These are phyloP conservation scores for Tulasnella sp. DNA, from an alignment of 768 basidiomycete genomes.

Conservation along the genomic window DNA sequence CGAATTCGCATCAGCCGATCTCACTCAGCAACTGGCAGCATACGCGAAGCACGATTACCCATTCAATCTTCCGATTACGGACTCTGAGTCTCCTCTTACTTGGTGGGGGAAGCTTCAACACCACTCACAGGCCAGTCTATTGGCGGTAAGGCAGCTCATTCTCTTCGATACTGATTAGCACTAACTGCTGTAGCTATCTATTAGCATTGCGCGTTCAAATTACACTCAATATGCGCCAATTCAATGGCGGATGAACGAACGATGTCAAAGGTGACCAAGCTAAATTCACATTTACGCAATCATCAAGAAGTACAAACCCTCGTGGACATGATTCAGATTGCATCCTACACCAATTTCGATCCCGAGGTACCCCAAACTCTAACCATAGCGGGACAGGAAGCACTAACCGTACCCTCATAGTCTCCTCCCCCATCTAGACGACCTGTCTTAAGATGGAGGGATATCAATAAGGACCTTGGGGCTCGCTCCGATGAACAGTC, in stretches of 20 bases:
- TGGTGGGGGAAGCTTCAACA: conserved; percentile 35
- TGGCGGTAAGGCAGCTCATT: conserved; percentile 42
- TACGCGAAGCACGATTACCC: conserved; percentile 37
- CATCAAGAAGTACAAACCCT: conserved; percentile 41
- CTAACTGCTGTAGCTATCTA: not conserved
- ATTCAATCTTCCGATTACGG: conserved; percentile 35
- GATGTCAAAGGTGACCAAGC: conserved; percentile 43
- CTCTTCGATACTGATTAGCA: not conserved
- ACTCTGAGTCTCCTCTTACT: not conserved
- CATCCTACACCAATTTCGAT: not conserved
- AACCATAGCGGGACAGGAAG: not conserved
- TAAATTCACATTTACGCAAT: conserved; percentile 43
- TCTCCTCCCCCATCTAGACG: not conserved
- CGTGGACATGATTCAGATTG: conserved; percentile 39
- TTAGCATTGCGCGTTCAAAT: conserved; percentile 45
- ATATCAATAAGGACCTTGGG: not conserved
- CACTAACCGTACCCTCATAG: not conserved
- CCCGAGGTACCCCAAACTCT: not conserved
- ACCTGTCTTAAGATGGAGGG: not conserved
- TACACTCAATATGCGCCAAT: conserved; percentile 44
- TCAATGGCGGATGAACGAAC: conserved; percentile 50
- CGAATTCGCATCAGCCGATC: conserved; percentile 33
- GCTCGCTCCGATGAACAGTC: too few relatives aligned
- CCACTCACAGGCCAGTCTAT: conserved; percentile 41
- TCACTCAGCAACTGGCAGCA: conserved; percentile 36